Evolutionary conservation across 306 rosid genomes (phyloP).

Genomic region (Inga leiocalycina): DNA sequence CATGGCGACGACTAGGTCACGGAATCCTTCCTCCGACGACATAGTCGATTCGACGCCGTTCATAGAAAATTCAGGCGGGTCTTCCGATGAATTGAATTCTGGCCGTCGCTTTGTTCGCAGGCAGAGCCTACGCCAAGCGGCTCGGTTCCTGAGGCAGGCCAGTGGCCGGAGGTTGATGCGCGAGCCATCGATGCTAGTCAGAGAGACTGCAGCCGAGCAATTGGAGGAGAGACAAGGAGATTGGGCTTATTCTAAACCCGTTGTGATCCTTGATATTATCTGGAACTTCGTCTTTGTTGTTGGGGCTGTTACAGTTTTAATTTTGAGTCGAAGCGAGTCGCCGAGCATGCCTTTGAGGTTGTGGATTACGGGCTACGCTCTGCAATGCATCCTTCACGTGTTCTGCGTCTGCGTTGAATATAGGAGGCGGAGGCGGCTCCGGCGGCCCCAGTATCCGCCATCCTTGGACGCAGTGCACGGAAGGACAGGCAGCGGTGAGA

Average conservation of each 20-base stretch:
- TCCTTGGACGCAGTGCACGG: slow-evolving; percentile 38
- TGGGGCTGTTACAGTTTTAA: slow-evolving; percentile 58
- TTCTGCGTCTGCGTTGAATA: slow-evolving; percentile 79
- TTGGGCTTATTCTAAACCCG: slow-evolving; percentile 97
- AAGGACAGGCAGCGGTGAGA: slow-evolving; percentile 47
- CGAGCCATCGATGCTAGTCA: slow-evolving; percentile 87
- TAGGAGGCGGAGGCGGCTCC: slow-evolving; percentile 55
- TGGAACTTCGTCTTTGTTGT: slow-evolving; percentile 87
- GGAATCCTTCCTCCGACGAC: slow-evolving; percentile 66
- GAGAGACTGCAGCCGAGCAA: slow-evolving; percentile 96
- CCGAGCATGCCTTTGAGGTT: slow-evolving; percentile 80
- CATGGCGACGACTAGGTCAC: slow-evolving; percentile 72
- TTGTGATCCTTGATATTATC: slow-evolving; percentile 78
- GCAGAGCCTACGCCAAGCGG: slow-evolving; percentile 90
- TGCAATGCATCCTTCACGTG: slow-evolving; percentile 83
- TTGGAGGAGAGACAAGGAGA: slow-evolving; percentile 95
- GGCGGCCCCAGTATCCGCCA: slow-evolving; percentile 16
- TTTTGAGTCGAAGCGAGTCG: slow-evolving; percentile 59
- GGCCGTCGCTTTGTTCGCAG: slow-evolving; percentile 62
- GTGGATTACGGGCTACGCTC: slow-evolving; percentile 80
- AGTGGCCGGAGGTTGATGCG: slow-evolving; percentile 86
- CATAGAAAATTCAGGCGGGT: slow-evolving; percentile 49
- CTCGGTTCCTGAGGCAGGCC: slow-evolving; percentile 87
- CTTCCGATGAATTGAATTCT: slow-evolving; percentile 59
- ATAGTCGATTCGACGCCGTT: slow-evolving; percentile 78